Conservation (phyloP, 257 asterid genomes). For the Solanum chmielewskii region DNA sequence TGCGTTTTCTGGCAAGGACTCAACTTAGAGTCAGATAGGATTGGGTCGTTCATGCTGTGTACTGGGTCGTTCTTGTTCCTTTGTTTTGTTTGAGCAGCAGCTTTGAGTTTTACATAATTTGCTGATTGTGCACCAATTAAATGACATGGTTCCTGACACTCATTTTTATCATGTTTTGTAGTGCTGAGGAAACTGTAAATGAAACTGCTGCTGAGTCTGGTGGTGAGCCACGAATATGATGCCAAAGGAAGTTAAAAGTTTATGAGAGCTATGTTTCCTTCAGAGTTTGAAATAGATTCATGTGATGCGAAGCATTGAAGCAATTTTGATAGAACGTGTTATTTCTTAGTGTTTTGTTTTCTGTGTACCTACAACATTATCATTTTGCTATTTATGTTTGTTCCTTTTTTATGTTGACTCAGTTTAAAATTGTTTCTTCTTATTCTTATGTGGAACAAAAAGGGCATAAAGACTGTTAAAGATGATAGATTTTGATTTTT, state of each 20-base stretch:
- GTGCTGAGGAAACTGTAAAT: slow-evolving; percentile 13
- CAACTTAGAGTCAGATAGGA: not conserved
- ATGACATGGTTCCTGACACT: not conserved
- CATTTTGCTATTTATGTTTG: not conserved
- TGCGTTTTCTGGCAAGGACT: not conserved
- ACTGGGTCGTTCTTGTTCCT: not conserved
- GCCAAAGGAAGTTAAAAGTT: not conserved
- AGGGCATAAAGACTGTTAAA: not conserved
- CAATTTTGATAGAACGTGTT: slow-evolving; percentile 27
- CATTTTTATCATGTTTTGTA: not conserved
- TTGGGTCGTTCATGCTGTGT: not conserved
- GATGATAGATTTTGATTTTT: not conserved
- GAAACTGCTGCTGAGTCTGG: not conserved
- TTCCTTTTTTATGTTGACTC: not conserved
- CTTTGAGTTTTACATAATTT: not conserved
- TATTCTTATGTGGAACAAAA: not conserved
- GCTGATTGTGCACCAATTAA: not conserved
- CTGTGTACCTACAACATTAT: not conserved
- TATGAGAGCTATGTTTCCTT: not conserved
- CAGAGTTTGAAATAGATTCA: not conserved
- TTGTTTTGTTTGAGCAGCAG: not conserved
- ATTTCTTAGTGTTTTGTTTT: not conserved
- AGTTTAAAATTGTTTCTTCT: not conserved
- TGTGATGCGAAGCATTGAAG: slow-evolving; percentile 1
- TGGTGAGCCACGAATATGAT: not conserved